Percentiles rank a stretch among this genome's conserved stretches.
phyloP scores from a whole-genome alignment of 768 basidiomycete species.

The Rhizopogon vulgaris region DNA sequence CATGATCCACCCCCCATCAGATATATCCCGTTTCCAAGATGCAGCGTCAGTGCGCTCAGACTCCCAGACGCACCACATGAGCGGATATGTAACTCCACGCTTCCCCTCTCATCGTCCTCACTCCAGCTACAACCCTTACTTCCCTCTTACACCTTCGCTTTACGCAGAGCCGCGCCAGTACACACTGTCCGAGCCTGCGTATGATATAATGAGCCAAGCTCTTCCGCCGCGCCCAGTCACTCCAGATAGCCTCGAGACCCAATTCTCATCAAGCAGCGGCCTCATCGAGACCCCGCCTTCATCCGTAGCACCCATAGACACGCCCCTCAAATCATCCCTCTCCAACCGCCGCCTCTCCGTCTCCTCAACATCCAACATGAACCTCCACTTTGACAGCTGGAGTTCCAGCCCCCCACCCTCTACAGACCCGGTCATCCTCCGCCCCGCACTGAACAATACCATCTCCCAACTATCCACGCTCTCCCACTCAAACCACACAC shows the following conservation, averaged over 20 bases:
- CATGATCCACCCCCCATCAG: constrained; percentile 46
- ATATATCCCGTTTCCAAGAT: constrained; percentile 27
- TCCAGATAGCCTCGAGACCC: constrained; percentile 47
- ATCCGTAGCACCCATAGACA: constrained; percentile 20
- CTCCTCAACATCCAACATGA: constrained; percentile 24
- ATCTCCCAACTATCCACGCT: constrained; percentile 85
- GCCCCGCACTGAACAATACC: constrained; percentile 63
- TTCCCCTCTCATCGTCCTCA: constrained; percentile 14
- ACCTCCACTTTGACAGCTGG: constrained; percentile 22
- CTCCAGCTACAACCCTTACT: constrained; percentile 16
- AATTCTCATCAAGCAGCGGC: constrained; percentile 39
- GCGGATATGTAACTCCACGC: constrained; percentile 1
- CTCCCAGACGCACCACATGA: background rate
- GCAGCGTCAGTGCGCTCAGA: constrained; percentile 31
- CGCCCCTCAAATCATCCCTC: constrained; percentile 13
- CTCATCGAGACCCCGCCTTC: constrained; percentile 41
- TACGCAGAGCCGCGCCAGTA: constrained; percentile 1
- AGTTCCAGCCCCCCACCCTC: constrained; percentile 29
- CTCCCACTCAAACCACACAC: constrained; percentile 84
- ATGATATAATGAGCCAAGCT: constrained; percentile 17
- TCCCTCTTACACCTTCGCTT: constrained; percentile 4
- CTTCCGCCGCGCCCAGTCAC: constrained; percentile 33
- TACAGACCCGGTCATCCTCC: constrained; percentile 53
- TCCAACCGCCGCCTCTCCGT: constrained; percentile 29
- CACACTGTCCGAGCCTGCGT: constrained; percentile 13